phyloP scores from a whole-genome alignment of 2,329 filamentous ascomycete genomes.

The Coniella lustricola region DNA sequence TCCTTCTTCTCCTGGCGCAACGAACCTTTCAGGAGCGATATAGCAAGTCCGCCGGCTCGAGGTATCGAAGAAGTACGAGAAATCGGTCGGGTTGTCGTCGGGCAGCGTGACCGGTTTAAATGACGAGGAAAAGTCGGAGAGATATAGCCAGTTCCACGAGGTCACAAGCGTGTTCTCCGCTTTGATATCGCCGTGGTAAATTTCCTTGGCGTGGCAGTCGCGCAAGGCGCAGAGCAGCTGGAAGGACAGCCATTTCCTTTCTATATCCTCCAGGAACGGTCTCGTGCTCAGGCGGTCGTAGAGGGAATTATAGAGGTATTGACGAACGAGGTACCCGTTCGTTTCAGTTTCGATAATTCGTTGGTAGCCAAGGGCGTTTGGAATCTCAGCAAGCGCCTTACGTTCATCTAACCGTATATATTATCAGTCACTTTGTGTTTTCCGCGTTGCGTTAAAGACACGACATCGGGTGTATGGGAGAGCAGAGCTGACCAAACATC shows the following conservation, averaged over 20 bases:
- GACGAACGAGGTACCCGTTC: slow-evolving; percentile 86
- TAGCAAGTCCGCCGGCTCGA: slow-evolving; percentile 91
- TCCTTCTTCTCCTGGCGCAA: slow-evolving; percentile 60
- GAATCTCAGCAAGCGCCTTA: slow-evolving; percentile 69
- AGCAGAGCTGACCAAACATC: slow-evolving; percentile 57
- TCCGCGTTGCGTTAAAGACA: background rate
- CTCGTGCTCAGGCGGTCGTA: slow-evolving; percentile 96
- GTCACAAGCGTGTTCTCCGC: slow-evolving; percentile 95
- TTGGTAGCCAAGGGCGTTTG: slow-evolving; percentile 87
- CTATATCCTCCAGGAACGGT: slow-evolving; percentile 92
- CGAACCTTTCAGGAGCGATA: slow-evolving; percentile 86
- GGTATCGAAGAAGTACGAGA: slow-evolving; percentile 95
- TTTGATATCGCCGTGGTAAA: slow-evolving; percentile 98
- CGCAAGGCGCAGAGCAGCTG: slow-evolving; percentile 87
- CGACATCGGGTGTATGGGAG: background rate
- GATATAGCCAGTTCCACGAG: slow-evolving; percentile 98
- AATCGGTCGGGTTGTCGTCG: slow-evolving; percentile 94
- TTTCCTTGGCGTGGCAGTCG: slow-evolving; percentile 80
- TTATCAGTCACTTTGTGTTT: background rate
- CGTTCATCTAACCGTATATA: slow-evolving; percentile 58
- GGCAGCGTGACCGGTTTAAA: slow-evolving; percentile 93
- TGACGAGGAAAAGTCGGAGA: slow-evolving; percentile 92
- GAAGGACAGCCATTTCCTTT: slow-evolving; percentile 98
- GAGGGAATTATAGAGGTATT: slow-evolving; percentile 92
- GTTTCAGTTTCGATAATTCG: slow-evolving; percentile 85